These are phyloP conservation scores for Gloeopeniophorella convolvens DNA, from an alignment of 768 basidiomycete species.

Conservation along the genomic window DNA sequence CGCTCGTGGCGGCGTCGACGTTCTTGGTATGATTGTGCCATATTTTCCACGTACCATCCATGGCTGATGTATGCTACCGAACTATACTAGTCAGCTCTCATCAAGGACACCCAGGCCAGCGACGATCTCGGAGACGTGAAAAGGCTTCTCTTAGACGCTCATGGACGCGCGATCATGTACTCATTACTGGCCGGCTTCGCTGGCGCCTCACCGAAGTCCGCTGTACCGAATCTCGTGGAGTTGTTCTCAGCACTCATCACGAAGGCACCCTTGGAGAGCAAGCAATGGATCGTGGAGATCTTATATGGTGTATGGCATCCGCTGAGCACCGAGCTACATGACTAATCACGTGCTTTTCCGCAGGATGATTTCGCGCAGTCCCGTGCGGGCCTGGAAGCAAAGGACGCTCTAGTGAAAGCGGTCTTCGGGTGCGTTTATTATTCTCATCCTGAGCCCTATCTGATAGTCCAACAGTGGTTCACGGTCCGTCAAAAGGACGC, in stretches of 20 bases:
- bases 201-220: slow-evolving; percentile 76
- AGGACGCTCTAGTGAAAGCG: slow-evolving; percentile 70
- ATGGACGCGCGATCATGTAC: slow-evolving; percentile 64
- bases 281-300: slow-evolving; percentile 68
- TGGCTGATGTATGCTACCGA: too few species aligned
- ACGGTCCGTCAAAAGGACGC: slow-evolving; percentile 62
- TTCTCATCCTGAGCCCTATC: not conserved
- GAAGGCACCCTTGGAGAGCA: slow-evolving; percentile 47
- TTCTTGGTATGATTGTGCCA: slow-evolving; percentile 58
- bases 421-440: slow-evolving; percentile 49
- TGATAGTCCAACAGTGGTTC: slow-evolving; percentile 38
- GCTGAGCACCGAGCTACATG: too few species aligned
- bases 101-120: slow-evolving; percentile 58
- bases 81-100: slow-evolving; percentile 51
- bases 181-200: slow-evolving; percentile 78
- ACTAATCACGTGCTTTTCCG: too few species aligned
- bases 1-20: slow-evolving; percentile 71
- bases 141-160: slow-evolving; percentile 41
- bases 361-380: slow-evolving; percentile 71
- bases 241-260: slow-evolving; percentile 62
- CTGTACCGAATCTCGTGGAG: slow-evolving; percentile 78
- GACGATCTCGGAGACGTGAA: slow-evolving; percentile 55
- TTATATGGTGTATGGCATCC: slow-evolving; percentile 48
- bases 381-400: slow-evolving; percentile 67
- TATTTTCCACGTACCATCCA: not conserved